These are phyloP conservation scores for Wickerhamomyces sydowiorum DNA, from an alignment of 805 yeast species.

Conservation along the genomic window DNA sequence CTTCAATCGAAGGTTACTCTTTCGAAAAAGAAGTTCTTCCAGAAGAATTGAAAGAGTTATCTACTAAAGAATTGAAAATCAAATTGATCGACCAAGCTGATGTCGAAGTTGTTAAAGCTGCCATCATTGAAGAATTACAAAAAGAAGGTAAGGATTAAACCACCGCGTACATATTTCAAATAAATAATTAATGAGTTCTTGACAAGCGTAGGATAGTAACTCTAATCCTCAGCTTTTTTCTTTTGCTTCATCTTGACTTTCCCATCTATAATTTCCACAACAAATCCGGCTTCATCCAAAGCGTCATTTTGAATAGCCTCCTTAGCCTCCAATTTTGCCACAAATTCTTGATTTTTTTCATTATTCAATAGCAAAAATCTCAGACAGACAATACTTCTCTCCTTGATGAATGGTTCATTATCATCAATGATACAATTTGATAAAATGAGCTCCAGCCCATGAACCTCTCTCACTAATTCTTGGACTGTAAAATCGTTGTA, in stretches of 20 bases:
- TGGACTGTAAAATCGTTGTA: slow-evolving; percentile 52
- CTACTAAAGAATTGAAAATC: slow-evolving; percentile 69
- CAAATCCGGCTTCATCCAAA: slow-evolving; percentile 70
- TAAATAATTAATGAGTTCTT: too few species aligned
- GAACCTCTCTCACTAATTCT: slow-evolving; percentile 56
- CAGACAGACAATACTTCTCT: slow-evolving; percentile 75
- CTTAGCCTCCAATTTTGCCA: slow-evolving; percentile 71
- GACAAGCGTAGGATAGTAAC: too few species aligned
- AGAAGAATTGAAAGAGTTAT: slow-evolving; percentile 70
- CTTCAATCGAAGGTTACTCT: slow-evolving; percentile 62
- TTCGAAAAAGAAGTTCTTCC: slow-evolving; percentile 90
- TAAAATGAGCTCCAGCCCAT: slow-evolving; percentile 66
- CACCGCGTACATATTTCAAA: too few species aligned
- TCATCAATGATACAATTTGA: slow-evolving; percentile 83
- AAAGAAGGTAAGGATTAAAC: slow-evolving; percentile 29
- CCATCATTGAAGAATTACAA: slow-evolving; percentile 66
- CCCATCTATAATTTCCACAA: slow-evolving; percentile 69
- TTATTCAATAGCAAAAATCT: slow-evolving; percentile 64
- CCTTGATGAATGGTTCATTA: slow-evolving; percentile 84
- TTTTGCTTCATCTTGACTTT: slow-evolving; percentile 48
- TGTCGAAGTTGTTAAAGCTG: slow-evolving; percentile 64
- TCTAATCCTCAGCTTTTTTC: slow-evolving; percentile 1
- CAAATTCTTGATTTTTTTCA: slow-evolving; percentile 65
- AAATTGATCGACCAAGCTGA: slow-evolving; percentile 67
- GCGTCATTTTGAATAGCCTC: slow-evolving; percentile 53